Conservation (phyloP, 2,329 filamentous ascomycete species). For the Nemania diffusa region DNA sequence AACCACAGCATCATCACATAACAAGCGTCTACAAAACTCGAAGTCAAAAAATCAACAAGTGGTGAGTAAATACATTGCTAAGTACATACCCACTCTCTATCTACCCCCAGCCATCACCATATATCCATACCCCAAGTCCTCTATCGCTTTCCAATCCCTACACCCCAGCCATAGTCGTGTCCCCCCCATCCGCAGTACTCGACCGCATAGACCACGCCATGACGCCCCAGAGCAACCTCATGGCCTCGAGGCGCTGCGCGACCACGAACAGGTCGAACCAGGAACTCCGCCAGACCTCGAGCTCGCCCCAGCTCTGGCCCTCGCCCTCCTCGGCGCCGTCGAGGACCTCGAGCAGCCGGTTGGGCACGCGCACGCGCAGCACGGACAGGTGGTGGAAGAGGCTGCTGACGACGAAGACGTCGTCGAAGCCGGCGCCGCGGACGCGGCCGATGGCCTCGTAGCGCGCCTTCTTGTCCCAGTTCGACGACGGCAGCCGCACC, state of each 20-base stretch:
- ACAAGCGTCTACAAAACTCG: neutral
- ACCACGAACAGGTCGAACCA: conserved; percentile 71
- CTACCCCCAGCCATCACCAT: neutral
- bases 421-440: conserved; percentile 62
- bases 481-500: conserved; percentile 65
- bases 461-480: conserved; percentile 69
- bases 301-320: conserved; percentile 60
- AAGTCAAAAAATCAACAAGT: neutral
- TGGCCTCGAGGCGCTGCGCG: conserved; percentile 65
- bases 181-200: conserved; percentile 30
- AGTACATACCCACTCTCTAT: neutral
- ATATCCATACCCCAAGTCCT: neutral
- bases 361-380: conserved; percentile 68
- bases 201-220: conserved; percentile 70
- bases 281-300: conserved; percentile 66
- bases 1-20: neutral
- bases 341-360: conserved; percentile 62
- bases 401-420: conserved; percentile 69
- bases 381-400: conserved; percentile 71
- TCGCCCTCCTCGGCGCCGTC: conserved; percentile 55
- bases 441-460: conserved; percentile 67
- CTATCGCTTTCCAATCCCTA: conserved; percentile 2
- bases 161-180: conserved; percentile 26
- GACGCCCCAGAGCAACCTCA: conserved; percentile 68
- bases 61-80: neutral